phyloP scores from a whole-genome alignment of 2,329 filamentous ascomycete species.

The Chaetomium olivaceum region DNA sequence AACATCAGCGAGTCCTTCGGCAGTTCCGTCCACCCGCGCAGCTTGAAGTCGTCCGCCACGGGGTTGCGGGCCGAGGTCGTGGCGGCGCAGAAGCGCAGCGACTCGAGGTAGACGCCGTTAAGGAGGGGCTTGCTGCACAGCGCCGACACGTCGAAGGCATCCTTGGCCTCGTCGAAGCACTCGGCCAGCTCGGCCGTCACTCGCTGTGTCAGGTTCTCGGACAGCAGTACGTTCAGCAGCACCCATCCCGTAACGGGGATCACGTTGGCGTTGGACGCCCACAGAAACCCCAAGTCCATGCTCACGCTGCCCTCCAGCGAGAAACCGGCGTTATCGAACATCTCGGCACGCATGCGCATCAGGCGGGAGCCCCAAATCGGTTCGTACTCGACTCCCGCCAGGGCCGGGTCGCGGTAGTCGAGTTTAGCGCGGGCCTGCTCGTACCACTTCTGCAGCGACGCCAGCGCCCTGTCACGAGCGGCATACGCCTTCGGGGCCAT shows the following conservation, averaged over 20 bases:
- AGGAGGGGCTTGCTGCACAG: constrained; percentile 24
- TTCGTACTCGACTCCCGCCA: constrained; percentile 34
- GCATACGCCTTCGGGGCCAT: constrained; percentile 32
- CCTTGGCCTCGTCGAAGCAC: constrained; percentile 10
- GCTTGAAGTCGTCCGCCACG: constrained; percentile 27
- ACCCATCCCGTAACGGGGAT: constrained; percentile 26
- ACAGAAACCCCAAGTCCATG: constrained; percentile 26
- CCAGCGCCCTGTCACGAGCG: constrained; percentile 31
- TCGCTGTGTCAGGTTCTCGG: constrained; percentile 15
- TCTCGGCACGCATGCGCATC: constrained; percentile 20
- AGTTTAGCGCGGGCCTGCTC: constrained; percentile 28
- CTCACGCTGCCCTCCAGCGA: constrained; percentile 16
- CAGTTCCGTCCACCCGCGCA: constrained; percentile 36
- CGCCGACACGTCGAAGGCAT: constrained; percentile 15
- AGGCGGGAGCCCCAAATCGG: constrained; percentile 32
- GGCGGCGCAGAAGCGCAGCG: constrained; percentile 24
- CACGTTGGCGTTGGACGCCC: constrained; percentile 25
- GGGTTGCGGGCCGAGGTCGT: constrained; percentile 22
- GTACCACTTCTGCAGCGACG: constrained; percentile 34
- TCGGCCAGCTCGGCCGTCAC: constrained; percentile 21
- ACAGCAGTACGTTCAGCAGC: constrained; percentile 13
- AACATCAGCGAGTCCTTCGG: constrained; percentile 34
- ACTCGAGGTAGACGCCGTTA: constrained; percentile 22
- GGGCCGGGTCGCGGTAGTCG: constrained; percentile 24
- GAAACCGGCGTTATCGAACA: constrained; percentile 16